Evolutionary conservation across 352 stramenopile species (phyloP).

Genomic region (Phytophthora brassicae): DNA sequence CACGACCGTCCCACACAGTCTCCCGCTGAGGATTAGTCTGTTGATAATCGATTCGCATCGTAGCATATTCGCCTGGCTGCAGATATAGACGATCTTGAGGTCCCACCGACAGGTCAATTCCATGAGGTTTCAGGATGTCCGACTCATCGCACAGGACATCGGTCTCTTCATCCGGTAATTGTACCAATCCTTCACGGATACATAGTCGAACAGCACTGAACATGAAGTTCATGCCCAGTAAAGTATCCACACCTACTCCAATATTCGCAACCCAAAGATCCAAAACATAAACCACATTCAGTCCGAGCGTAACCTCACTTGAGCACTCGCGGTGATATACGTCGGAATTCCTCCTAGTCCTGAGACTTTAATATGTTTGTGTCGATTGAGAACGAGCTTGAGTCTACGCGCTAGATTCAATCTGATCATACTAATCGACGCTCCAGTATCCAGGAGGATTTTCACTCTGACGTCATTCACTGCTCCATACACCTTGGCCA

Average conservation of each 20-base stretch:
- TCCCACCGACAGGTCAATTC: too few relatives aligned
- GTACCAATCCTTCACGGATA: neutral
- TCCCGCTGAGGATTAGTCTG: neutral
- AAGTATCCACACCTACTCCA: neutral
- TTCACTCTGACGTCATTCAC: neutral
- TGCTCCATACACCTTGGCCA: neutral
- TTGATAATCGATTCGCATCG: neutral
- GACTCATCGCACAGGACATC: too few relatives aligned
- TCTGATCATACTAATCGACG: conserved; percentile 1
- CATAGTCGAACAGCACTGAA: neutral
- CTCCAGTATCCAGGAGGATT: neutral
- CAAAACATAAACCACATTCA: neutral
- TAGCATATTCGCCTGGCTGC: too few relatives aligned
- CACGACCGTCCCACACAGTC: neutral
- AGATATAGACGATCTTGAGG: too few relatives aligned
- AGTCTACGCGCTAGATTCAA: conserved; percentile 11
- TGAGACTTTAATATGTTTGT: conserved; percentile 1
- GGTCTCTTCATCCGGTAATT: neutral
- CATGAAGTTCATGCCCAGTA: neutral
- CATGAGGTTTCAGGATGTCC: too few relatives aligned
- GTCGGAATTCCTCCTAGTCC: neutral
- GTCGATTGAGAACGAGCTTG: neutral
- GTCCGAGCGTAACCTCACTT: conserved; percentile 5
- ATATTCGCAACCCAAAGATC: neutral
- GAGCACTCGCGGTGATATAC: neutral